phyloP scores from a whole-genome alignment of 2,329 filamentous ascomycete species.

The Fusarium hainanense region DNA sequence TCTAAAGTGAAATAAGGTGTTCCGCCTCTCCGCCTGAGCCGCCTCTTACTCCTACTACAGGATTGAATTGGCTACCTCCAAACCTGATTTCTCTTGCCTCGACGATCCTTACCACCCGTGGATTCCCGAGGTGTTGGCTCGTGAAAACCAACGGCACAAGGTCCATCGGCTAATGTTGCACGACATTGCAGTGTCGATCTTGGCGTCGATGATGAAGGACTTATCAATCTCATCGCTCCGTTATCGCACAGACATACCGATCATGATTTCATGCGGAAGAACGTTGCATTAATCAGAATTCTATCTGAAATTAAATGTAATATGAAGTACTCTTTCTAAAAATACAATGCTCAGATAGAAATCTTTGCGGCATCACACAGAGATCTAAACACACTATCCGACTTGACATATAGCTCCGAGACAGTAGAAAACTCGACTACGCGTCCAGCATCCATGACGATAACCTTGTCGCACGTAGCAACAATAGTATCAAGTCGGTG shows the following conservation, averaged over 20 bases:
- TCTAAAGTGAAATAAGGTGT: neutral
- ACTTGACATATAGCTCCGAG: neutral
- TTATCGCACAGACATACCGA: neutral
- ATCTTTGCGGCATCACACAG: slow-evolving; percentile 26
- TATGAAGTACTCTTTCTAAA: neutral
- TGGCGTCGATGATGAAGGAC: neutral
- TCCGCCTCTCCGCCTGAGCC: neutral
- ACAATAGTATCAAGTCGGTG: slow-evolving; percentile 38
- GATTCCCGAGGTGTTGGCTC: neutral
- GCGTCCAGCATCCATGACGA: slow-evolving; percentile 35
- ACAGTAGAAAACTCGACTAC: slow-evolving; percentile 33
- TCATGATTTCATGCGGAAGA: neutral
- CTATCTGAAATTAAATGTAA: neutral
- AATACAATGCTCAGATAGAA: neutral
- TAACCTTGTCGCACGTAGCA: slow-evolving; percentile 33
- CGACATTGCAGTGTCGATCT: neutral
- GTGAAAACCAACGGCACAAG: neutral
- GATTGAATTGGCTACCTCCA: neutral
- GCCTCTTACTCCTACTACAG: neutral
- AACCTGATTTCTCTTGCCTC: neutral
- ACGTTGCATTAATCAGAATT: neutral
- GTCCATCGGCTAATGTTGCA: neutral
- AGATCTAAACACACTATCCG: slow-evolving; percentile 16
- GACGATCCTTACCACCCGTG: neutral
- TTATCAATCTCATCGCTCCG: slow-evolving; percentile 1